A percentile compares a stretch with the other conserved stretches of the same genome.
Evolutionary conservation across 768 basidiomycete species (phyloP).

Genomic region (Podaxis sp.): DNA sequence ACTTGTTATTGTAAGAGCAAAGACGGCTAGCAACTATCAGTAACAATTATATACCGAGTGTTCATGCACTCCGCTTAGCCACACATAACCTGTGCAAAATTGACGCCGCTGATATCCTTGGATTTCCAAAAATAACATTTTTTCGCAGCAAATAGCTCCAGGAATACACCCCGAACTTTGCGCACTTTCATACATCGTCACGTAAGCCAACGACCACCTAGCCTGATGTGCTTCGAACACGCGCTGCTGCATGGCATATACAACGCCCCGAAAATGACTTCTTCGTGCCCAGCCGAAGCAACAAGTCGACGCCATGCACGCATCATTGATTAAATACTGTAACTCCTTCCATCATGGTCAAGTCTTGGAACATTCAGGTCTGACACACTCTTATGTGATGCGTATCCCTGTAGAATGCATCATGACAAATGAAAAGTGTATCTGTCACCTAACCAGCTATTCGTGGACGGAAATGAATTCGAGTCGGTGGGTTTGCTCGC

Average conservation of each 20-base stretch:
- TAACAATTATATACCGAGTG: too few relatives aligned
- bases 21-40: not conserved
- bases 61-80: not conserved
- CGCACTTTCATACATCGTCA: not conserved
- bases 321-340: not conserved
- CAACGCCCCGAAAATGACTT: not conserved
- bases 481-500: not conserved
- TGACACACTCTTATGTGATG: constrained; percentile 1
- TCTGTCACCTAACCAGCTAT: constrained; percentile 9
- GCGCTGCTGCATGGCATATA: not conserved
- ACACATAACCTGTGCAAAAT: not conserved
- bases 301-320: not conserved
- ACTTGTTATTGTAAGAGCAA: not conserved
- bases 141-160: not conserved
- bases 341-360: constrained; percentile 2
- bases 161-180: not conserved
- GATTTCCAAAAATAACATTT: not conserved
- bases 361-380: not conserved
- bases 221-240: not conserved
- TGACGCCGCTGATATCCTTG: not conserved
- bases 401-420: not conserved
- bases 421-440: constrained; percentile 6
- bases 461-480: constrained; percentile 11
- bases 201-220: not conserved
- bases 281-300: constrained; percentile 3